phyloP scores from a whole-genome alignment of 2,329 filamentous ascomycete genomes.

The Cryphonectria radicalis region DNA sequence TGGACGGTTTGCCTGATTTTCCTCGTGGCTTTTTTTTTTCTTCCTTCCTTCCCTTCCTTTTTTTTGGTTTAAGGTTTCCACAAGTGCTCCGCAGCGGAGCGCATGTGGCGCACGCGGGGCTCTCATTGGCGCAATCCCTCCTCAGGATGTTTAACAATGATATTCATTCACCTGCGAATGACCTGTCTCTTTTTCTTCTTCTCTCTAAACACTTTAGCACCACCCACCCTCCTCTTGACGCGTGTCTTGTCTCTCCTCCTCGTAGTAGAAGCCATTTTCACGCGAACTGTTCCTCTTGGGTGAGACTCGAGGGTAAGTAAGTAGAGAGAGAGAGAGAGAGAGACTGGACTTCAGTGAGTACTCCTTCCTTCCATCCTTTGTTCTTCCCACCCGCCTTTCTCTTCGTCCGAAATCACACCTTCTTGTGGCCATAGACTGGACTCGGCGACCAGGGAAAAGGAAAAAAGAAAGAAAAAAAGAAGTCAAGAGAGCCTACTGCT shows the following conservation, averaged over 20 bases:
- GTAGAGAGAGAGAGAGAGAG: not conserved
- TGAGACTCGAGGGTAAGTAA: not conserved
- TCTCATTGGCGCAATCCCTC: not conserved
- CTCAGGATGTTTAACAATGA: not conserved
- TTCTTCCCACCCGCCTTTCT: not conserved
- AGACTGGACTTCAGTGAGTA: not conserved
- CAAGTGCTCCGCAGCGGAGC: not conserved
- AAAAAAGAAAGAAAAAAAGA: no score
- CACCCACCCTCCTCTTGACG: not conserved
- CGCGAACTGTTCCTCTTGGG: not conserved
- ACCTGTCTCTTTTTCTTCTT: not conserved
- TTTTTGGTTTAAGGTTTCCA: not conserved
- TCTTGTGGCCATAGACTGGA: not conserved
- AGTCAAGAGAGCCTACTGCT: not conserved
- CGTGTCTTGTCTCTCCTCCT: not conserved
- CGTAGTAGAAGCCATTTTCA: not conserved
- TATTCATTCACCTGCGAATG: not conserved
- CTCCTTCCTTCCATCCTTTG: not conserved
- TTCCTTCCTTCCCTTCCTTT: not conserved
- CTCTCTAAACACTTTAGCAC: not conserved
- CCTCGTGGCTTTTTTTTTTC: not conserved
- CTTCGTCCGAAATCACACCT: not conserved
- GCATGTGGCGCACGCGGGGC: not conserved
- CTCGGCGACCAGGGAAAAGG: not conserved
- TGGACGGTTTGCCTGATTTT: not conserved